Percentiles rank a stretch among this genome's conserved stretches.
These are phyloP conservation scores for Picochlorum sp. DNA, from an alignment of 139 green algal genomes.

Conservation along the genomic window DNA sequence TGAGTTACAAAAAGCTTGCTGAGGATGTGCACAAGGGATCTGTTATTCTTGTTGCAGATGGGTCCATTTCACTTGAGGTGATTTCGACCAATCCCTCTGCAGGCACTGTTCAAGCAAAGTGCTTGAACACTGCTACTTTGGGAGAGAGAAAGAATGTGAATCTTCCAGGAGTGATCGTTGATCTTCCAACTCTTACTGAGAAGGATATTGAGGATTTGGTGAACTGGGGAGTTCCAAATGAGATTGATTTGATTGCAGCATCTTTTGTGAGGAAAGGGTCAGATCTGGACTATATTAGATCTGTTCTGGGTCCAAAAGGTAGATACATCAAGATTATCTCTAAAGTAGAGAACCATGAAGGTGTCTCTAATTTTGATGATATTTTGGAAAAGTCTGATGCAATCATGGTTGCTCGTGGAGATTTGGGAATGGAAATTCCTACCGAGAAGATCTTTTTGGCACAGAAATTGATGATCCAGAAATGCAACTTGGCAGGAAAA, in stretches of 20 bases:
- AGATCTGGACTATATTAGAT: conserved; percentile 82
- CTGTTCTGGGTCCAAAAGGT: conserved; percentile 70
- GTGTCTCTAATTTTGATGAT: conserved; percentile 89
- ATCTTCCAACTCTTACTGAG: conserved; percentile 92
- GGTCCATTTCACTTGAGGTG: conserved; percentile 91
- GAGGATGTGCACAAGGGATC: conserved; percentile 76
- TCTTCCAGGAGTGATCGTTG: conserved; percentile 91
- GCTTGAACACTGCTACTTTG: conserved; percentile 90
- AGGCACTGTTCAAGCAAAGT: conserved; percentile 66
- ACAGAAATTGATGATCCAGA: conserved; percentile 97
- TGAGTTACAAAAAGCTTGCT: conserved; percentile 85
- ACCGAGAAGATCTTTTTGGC: conserved; percentile 99
- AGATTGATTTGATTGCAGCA: conserved; percentile 97
- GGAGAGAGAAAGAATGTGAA: conserved; percentile 98
- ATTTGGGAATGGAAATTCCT: conserved; percentile 98
- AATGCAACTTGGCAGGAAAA: conserved; percentile 89
- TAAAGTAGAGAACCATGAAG: conserved; percentile 98
- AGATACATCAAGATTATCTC: conserved; percentile 86
- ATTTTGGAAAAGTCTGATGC: conserved; percentile 83
- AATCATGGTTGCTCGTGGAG: conserved; percentile 84
- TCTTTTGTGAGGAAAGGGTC: conserved; percentile 96
- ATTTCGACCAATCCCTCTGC: conserved; percentile 59
- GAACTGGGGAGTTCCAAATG: conserved; percentile 91
- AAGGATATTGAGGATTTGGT: conserved; percentile 93
- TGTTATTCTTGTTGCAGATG: conserved; percentile 88